A percentile compares a stretch with the other conserved stretches of the same genome.
Conservation (phyloP, 768 basidiomycete genomes). For the Lactarius psammicola region DNA sequence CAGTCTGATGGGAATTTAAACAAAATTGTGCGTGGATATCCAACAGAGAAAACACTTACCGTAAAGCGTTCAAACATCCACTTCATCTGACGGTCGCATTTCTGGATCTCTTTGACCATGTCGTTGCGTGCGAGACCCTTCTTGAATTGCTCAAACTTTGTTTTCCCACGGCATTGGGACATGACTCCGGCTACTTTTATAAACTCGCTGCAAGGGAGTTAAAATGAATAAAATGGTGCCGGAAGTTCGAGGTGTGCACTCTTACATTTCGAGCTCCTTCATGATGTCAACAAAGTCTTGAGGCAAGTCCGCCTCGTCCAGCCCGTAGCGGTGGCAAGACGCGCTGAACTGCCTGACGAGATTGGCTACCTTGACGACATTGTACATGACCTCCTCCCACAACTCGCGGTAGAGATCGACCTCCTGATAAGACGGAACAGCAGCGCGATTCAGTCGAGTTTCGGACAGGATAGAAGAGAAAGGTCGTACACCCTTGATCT, state of each 20-base stretch:
- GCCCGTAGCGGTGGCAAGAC: slow-evolving; percentile 6
- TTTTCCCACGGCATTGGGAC: slow-evolving; percentile 17
- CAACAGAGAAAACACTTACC: neutral
- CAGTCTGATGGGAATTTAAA: slow-evolving; percentile 1
- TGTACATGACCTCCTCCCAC: slow-evolving; percentile 24
- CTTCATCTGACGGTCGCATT: slow-evolving; percentile 21
- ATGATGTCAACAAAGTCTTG: slow-evolving; percentile 9
- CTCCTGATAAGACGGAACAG: slow-evolving; percentile 11
- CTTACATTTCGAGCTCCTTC: slow-evolving; percentile 15
- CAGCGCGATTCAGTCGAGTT: neutral
- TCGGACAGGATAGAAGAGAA: neutral
- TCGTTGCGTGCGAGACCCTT: slow-evolving; percentile 14
- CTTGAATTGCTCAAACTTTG: slow-evolving; percentile 16
- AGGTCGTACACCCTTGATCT: slow-evolving; percentile 20
- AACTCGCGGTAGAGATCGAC: slow-evolving; percentile 18
- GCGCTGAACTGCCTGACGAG: slow-evolving; percentile 13
- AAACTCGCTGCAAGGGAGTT: slow-evolving; percentile 7
- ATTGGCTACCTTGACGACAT: slow-evolving; percentile 16
- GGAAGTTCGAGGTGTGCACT: too few relatives aligned
- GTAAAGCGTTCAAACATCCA: slow-evolving; percentile 21
- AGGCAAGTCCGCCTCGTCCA: slow-evolving; percentile 15
- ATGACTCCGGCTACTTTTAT: neutral
- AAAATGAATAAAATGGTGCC: neutral
- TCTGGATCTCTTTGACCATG: slow-evolving; percentile 13
- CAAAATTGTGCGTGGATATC: neutral